Conservation (phyloP, 129 eudicot species). For the Flaveria bidentis region DNA sequence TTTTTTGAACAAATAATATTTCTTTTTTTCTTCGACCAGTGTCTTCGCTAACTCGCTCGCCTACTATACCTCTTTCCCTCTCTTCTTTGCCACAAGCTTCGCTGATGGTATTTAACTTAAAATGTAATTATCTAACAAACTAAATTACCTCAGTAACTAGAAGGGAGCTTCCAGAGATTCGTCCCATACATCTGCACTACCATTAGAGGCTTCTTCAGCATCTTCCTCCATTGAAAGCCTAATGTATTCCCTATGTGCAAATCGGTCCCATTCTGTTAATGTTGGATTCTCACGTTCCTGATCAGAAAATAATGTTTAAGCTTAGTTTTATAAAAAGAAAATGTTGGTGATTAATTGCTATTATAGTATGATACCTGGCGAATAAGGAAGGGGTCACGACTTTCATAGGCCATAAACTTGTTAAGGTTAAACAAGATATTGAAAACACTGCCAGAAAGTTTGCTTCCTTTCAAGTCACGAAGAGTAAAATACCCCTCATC, state of each 20-base stretch:
- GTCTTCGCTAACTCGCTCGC: no score
- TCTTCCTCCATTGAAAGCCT: slow-evolving; percentile 81
- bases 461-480: slow-evolving; percentile 76
- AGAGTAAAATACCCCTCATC: slow-evolving; percentile 64
- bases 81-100: no score
- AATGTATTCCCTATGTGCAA: slow-evolving; percentile 89
- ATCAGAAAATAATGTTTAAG: neutral
- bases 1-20: no score
- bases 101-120: neutral
- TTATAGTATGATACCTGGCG: slow-evolving; percentile 59
- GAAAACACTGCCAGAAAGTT: slow-evolving; percentile 78
- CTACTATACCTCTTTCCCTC: no score
- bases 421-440: slow-evolving; percentile 87
- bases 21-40: no score
- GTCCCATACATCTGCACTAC: slow-evolving; percentile 85
- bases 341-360: neutral
- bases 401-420: slow-evolving; percentile 94
- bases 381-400: slow-evolving; percentile 88
- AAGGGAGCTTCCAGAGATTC: slow-evolving; percentile 84
- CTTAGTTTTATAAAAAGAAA: no score
- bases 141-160: slow-evolving; percentile 37
- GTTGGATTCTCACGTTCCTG: slow-evolving; percentile 98
- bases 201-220: slow-evolving; percentile 72
- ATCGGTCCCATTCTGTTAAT: slow-evolving; percentile 95
- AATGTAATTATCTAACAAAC: neutral